phyloP scores from a whole-genome alignment of 2,329 filamentous ascomycete genomes.

The Tolypocladium nubicola region DNA sequence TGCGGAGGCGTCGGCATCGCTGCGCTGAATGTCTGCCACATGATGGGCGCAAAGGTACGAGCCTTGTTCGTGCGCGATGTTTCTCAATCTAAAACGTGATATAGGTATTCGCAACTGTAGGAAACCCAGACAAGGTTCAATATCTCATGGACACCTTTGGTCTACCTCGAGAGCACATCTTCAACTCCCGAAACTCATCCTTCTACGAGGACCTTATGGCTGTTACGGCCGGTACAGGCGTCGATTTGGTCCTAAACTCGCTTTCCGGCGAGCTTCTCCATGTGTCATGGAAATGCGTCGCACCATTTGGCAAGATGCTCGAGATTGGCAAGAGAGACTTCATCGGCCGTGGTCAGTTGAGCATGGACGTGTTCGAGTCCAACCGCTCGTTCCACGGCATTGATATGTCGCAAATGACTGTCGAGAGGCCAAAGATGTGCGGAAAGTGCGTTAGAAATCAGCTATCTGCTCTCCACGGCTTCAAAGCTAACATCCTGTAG shows the following conservation, averaged over 20 bases:
- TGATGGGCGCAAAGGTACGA: conserved; percentile 11
- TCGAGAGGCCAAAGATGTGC: not conserved
- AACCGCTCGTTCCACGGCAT: conserved; percentile 20
- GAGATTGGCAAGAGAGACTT: conserved; percentile 26
- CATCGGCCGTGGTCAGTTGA: conserved; percentile 23
- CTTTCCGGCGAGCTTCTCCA: conserved; percentile 20
- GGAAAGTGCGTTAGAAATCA: not conserved
- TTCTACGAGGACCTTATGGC: conserved; percentile 18
- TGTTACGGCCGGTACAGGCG: conserved; percentile 18
- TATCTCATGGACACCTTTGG: conserved; percentile 11
- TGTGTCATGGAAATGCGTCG: conserved; percentile 23
- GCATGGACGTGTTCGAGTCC: conserved; percentile 30
- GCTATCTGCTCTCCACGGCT: not conserved
- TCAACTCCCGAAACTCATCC: conserved; percentile 17
- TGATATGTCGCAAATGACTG: conserved; percentile 12
- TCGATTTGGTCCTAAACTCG: conserved; percentile 26
- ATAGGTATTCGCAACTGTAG: conserved; percentile 14
- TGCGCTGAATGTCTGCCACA: conserved; percentile 15
- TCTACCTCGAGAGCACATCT: conserved; percentile 16
- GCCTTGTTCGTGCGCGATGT: not conserved
- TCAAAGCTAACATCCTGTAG: not conserved
- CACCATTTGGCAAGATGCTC: conserved; percentile 17
- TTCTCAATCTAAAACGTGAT: not conserved
- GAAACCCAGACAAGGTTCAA: conserved; percentile 16
- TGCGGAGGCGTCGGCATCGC: conserved; percentile 19